These are phyloP conservation scores for Apiospora koreana DNA, from an alignment of 2,329 filamentous ascomycete species.

Conservation along the genomic window DNA sequence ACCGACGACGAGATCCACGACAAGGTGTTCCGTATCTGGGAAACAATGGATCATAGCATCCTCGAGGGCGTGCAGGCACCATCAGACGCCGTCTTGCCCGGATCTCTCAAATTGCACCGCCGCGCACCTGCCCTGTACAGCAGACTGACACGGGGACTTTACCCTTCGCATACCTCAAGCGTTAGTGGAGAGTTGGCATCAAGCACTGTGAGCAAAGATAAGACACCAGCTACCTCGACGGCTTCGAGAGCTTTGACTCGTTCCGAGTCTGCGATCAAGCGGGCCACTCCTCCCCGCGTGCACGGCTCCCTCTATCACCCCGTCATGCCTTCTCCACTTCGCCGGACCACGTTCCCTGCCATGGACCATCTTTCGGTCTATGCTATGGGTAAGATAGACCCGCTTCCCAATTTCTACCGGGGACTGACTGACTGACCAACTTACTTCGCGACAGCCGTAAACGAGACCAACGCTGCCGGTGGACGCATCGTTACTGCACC, in stretches of 20 bases:
- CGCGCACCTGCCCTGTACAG: conserved; percentile 48
- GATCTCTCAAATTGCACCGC: conserved; percentile 48
- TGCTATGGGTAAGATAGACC: conserved; percentile 36
- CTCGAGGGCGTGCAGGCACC: conserved; percentile 50
- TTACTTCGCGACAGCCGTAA: conserved; percentile 37
- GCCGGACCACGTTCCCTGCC: conserved; percentile 48
- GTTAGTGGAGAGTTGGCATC: conserved; percentile 16
- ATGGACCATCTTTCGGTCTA: conserved; percentile 54
- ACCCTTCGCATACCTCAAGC: conserved; percentile 36
- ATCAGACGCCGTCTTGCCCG: conserved; percentile 41
- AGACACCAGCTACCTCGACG: conserved; percentile 15
- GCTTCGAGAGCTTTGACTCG: conserved; percentile 20
- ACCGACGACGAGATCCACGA: conserved; percentile 49
- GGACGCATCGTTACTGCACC: conserved; percentile 53
- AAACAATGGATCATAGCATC: conserved; percentile 54
- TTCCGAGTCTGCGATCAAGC: conserved; percentile 25
- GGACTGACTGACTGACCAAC: background rate
- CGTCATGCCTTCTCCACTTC: conserved; percentile 44
- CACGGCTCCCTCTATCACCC: conserved; percentile 48
- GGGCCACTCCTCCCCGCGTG: conserved; percentile 38
- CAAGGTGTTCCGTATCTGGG: conserved; percentile 51
- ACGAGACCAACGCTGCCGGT: conserved; percentile 53
- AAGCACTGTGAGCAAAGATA: conserved; percentile 2
- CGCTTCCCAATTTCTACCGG: background rate
- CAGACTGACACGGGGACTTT: conserved; percentile 46